These are phyloP conservation scores for Rhynchospora tenuis DNA, from an alignment of 176 grass and related monocot species.

Conservation along the genomic window DNA sequence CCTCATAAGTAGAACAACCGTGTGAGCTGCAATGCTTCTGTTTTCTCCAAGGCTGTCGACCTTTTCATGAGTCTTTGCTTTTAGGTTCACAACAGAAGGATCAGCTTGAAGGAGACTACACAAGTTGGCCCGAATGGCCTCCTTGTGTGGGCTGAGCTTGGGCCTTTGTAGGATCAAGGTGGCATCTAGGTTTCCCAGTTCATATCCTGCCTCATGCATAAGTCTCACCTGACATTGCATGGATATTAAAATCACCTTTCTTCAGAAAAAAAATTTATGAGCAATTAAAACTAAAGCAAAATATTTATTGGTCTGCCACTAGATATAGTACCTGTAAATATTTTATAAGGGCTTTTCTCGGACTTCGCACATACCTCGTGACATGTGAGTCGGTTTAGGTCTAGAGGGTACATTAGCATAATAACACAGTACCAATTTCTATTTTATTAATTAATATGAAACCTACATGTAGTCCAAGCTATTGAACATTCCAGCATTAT, in stretches of 20 bases:
- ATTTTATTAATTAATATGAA: not conserved
- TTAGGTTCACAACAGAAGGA: constrained; percentile 88
- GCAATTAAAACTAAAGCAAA: not conserved
- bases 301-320: not conserved
- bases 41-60: constrained; percentile 98
- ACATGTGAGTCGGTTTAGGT: not conserved
- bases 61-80: constrained; percentile 97
- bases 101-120: constrained; percentile 69
- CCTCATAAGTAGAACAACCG: constrained; percentile 72
- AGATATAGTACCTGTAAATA: no score
- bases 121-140: constrained; percentile 78
- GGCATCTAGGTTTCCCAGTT: constrained; percentile 89
- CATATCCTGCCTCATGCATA: constrained; percentile 90
- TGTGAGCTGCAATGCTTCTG: constrained; percentile 93
- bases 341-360: no score
- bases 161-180: constrained; percentile 90
- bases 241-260: not conserved
- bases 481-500: not conserved
- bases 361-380: not conserved
- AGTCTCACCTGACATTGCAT: constrained; percentile 74
- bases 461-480: not conserved
- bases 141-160: constrained; percentile 89
- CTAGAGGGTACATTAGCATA: not conserved
- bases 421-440: not conserved
- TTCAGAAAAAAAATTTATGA: not conserved